Evolutionary conservation across 2,329 filamentous ascomycete species (phyloP), one percentile per base, ranked within the genome.

Genomic region (Ascochyta clinopodiicola): DNA sequence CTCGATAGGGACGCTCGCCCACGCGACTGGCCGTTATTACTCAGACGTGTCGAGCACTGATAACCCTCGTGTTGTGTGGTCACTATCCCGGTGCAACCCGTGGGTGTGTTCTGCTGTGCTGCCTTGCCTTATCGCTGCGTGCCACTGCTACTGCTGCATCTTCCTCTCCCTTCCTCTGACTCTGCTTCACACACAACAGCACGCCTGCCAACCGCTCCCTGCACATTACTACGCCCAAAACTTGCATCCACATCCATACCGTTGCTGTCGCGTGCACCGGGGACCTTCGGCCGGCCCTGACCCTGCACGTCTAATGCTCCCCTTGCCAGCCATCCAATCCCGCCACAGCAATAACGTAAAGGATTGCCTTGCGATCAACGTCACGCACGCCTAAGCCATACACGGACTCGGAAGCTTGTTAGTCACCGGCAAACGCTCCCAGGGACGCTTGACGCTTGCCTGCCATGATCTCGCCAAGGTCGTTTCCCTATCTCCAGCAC

Each of bases 391-490:
- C 62, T 68, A 57, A 57, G 54, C 53, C 56, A 24, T 50, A 48
- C 43, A 44, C 27, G 44, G 48, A 52, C 55, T 46, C 62, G 55
- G 59, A 59, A 61, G 57, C 43, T 53, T 53, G 56, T 56, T 66
- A 62, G 68, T 71, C 66, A 69, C 68, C 62, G 61, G 56, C 45
- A 61, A 59, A 59, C 58, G 55, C 63, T 61, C 61, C 60, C 64
- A 63, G 56, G 61, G 60, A 57, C 46, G 40, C 15, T 17, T 12
- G 15, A 35, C 32, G 32, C 44, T 56, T 64, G 57, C 45, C 56
- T 62, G 62, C 47, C 40, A 80, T 80, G 77, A 76, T 80, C 69
- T 78, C 79, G 66, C 77, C 79, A 66, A 75, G 77, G 63, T 77
- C 77, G 56, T 81, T 76, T 66, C 73, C 74, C 51, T 79, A 78